Evolutionary conservation across 2,329 filamentous ascomycete species (phyloP), one percentile per base, ranked within the genome.

Genomic region (Colletotrichum theobromicola): DNA sequence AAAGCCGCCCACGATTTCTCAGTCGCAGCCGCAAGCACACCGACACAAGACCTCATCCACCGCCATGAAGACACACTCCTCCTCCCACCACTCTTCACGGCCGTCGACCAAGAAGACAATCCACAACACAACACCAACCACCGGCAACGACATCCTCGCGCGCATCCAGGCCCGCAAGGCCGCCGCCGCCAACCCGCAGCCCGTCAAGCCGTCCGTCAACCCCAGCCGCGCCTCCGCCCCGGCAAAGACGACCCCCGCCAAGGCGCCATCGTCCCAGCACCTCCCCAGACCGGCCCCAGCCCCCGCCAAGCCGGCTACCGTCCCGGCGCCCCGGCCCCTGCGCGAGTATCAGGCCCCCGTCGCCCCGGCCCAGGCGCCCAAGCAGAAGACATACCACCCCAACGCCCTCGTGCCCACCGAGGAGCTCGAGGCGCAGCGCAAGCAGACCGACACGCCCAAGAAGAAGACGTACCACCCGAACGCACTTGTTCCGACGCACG

Each of bases 391-490:
- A 2, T 72, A 72, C 18, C 68, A 72, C 42, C 68, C 72, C 13
- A 75, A 60, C 13, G 72, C 72, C 2, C 10, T 72, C 2, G 24
- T 63, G 2, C 63, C 72, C 4, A 75, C 72, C 13, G 26, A 62
- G 1, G 68, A 75, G 8, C 26, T 75, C 58, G 72, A 72, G 62
- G 42, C 37, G 37, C 30, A 53, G n/a, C 65, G 66, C 10, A 57
- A 65, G 0, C 55, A 72, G 37, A 55, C 70, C 18, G 58, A 68
- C 34, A 24, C 42, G 1, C 24, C 67, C 21, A 72, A 72, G 42
- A 61, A 75, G 42, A 75, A 74, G 61, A 55, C 28, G 0, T 75
- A 75, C 21, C 72, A 75, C 55, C 68, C 72, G 8, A 75, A 60
- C 13, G 72, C 72, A 1, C 4, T 72, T 18, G 24, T 63, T 2